These are phyloP conservation scores for Wilcoxina mikolae DNA, from an alignment of 495 filamentous ascomycete genomes.

Conservation along the genomic window DNA sequence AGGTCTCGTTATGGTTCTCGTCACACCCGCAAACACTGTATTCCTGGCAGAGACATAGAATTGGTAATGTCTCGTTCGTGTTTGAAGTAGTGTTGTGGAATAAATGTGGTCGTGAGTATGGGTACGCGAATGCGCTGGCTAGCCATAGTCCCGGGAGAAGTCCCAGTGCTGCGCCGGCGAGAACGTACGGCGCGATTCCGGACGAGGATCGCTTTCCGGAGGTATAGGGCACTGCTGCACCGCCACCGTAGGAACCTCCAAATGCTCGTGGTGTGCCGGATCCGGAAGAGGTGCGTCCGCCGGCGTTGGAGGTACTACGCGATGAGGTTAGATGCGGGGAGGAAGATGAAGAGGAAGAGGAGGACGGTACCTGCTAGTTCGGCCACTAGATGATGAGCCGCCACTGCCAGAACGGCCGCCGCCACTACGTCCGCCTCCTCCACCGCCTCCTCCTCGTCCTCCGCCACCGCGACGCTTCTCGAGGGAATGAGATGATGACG, in stretches of 20 bases:
- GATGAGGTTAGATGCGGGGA: not conserved
- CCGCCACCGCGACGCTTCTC: slow-evolving; percentile 19
- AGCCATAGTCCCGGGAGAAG: slow-evolving; percentile 46
- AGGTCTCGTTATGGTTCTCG: slow-evolving; percentile 47
- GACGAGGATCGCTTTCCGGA: slow-evolving; percentile 42
- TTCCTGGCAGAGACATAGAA: slow-evolving; percentile 59
- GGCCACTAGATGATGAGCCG: not conserved
- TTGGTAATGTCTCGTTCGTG: slow-evolving; percentile 53
- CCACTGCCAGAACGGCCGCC: slow-evolving; percentile 8
- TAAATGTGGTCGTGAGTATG: slow-evolving; percentile 44
- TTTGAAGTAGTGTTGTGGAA: slow-evolving; percentile 44
- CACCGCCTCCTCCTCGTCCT: slow-evolving; percentile 5
- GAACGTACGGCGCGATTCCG: slow-evolving; percentile 43
- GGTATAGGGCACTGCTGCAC: slow-evolving; percentile 51
- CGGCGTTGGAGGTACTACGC: slow-evolving; percentile 36
- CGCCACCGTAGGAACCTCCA: slow-evolving; percentile 69
- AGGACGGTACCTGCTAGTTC: not conserved
- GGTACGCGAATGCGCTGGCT: slow-evolving; percentile 57
- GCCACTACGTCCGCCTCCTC: slow-evolving; percentile 1
- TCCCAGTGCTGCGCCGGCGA: slow-evolving; percentile 37
- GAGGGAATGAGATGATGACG: not conserved
- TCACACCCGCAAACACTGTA: slow-evolving; percentile 70
- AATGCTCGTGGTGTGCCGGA: slow-evolving; percentile 51
- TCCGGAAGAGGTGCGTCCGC: slow-evolving; percentile 50
- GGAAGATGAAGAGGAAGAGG: not conserved